These are phyloP conservation scores for Pulveroboletus ravenelii DNA, from an alignment of 768 basidiomycete genomes.

Conservation along the genomic window DNA sequence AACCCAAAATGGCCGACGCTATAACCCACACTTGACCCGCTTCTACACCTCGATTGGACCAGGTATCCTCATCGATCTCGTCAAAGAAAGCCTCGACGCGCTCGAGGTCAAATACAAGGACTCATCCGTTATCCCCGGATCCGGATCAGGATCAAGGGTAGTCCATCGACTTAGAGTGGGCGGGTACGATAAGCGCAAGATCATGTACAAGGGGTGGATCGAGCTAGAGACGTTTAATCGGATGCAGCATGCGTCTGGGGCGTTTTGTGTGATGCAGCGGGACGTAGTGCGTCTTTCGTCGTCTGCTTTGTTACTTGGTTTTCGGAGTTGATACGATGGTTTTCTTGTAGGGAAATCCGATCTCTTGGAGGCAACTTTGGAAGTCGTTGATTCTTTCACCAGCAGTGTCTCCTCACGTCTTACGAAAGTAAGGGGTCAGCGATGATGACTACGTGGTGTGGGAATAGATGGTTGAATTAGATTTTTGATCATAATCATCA, in stretches of 20 bases:
- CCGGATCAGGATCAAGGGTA: conserved; percentile 9
- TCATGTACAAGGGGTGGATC: conserved; percentile 70
- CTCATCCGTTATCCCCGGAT: conserved; percentile 21
- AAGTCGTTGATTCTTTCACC: conserved; percentile 52
- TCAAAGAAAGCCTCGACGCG: conserved; percentile 49
- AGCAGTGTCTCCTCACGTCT: conserved; percentile 55
- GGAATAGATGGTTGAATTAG: not conserved
- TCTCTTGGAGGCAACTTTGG: conserved; percentile 77
- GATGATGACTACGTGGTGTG: not conserved
- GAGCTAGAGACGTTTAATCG: conserved; percentile 60
- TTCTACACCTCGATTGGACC: conserved; percentile 69
- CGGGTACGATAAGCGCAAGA: conserved; percentile 59
- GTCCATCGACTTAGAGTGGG: conserved; percentile 54
- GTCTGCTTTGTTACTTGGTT: not conserved
- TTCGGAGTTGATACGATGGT: not conserved
- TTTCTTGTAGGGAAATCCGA: conserved; percentile 58
- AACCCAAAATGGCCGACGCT: conserved; percentile 69
- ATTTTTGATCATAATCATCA: not conserved
- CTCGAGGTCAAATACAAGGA: conserved; percentile 49
- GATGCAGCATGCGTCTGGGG: conserved; percentile 45
- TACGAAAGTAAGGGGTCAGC: conserved; percentile 14
- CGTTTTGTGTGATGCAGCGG: conserved; percentile 66
- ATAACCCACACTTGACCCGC: conserved; percentile 72
- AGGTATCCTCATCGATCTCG: conserved; percentile 43
- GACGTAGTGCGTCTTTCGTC: conserved; percentile 48